A percentile compares a stretch with the other conserved stretches of the same genome.
Evolutionary conservation across 2,329 filamentous ascomycete species (phyloP).

Genomic region (Myriosclerotinia scirpicola): DNA sequence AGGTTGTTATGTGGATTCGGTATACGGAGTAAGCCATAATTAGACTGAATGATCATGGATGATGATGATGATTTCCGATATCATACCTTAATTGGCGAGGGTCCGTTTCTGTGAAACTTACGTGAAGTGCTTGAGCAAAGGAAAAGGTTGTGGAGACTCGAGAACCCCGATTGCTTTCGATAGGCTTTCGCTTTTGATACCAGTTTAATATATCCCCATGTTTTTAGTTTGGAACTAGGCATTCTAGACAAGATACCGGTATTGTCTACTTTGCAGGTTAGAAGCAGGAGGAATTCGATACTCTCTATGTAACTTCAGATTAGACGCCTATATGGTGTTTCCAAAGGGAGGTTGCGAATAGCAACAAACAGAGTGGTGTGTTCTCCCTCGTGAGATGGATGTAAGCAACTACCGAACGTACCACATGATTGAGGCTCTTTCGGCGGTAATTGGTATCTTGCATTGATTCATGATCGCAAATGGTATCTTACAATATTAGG

Average conservation of each 20-base stretch:
- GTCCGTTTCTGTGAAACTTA: constrained; percentile 5
- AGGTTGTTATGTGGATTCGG: not conserved
- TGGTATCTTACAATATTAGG: not conserved
- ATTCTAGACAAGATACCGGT: not conserved
- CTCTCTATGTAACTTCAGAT: not conserved
- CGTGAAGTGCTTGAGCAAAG: constrained; percentile 1
- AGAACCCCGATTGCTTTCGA: not conserved
- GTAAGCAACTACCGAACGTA: not conserved
- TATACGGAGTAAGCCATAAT: constrained; percentile 7
- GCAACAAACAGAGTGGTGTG: not conserved
- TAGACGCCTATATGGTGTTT: not conserved
- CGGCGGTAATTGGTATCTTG: not conserved
- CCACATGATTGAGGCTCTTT: constrained; percentile 3
- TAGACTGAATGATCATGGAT: constrained; percentile 6
- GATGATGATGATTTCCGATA: constrained; percentile 7
- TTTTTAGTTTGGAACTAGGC: not conserved
- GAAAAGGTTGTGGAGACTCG: not conserved
- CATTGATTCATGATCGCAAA: not conserved
- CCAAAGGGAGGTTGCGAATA: not conserved
- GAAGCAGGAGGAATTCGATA: not conserved
- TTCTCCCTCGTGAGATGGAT: not conserved
- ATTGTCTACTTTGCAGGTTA: not conserved
- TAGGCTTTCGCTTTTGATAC: not conserved
- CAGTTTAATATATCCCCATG: constrained; percentile 4
- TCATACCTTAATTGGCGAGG: constrained; percentile 1